Conservation (phyloP, 805 yeast genomes). For the Saccharomyces eubayanus region DNA sequence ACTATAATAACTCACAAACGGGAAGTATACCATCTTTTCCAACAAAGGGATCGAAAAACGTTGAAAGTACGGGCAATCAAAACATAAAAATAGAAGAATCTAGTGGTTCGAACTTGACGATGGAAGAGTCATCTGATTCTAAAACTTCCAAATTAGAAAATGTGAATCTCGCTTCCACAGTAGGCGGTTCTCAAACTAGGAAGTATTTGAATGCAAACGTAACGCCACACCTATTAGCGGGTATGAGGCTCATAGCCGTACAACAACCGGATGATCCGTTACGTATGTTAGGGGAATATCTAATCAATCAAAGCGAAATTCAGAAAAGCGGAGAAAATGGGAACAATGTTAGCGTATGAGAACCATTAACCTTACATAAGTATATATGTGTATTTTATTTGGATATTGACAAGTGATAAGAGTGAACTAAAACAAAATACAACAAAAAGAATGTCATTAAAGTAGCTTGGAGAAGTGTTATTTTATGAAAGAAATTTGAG, state of each 20-base stretch:
- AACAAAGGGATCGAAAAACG: background rate
- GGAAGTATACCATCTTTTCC: background rate
- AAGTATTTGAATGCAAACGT: slow-evolving; percentile 57
- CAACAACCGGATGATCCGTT: slow-evolving; percentile 50
- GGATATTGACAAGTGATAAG: background rate
- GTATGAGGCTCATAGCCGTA: slow-evolving; percentile 47
- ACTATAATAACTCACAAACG: background rate
- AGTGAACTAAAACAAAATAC: background rate
- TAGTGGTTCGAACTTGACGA: background rate
- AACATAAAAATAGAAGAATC: background rate
- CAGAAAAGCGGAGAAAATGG: background rate
- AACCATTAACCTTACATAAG: slow-evolving; percentile 1
- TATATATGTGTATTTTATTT: background rate
- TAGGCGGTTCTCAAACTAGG: slow-evolving; percentile 68
- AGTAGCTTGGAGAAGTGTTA: background rate
- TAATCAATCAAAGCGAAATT: slow-evolving; percentile 34
- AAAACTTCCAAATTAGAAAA: background rate
- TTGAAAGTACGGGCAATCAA: background rate
- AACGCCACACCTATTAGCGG: slow-evolving; percentile 56
- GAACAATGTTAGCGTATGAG: background rate
- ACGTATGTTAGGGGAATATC: slow-evolving; percentile 44
- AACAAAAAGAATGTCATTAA: background rate
- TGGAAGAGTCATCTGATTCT: background rate
- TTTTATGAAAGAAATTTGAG: slow-evolving; percentile 1
- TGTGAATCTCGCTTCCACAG: slow-evolving; percentile 37